Base-by-base conservation (phyloP, 1,284 basidiomycete genomes). In the Ustilago nuda region DNA sequence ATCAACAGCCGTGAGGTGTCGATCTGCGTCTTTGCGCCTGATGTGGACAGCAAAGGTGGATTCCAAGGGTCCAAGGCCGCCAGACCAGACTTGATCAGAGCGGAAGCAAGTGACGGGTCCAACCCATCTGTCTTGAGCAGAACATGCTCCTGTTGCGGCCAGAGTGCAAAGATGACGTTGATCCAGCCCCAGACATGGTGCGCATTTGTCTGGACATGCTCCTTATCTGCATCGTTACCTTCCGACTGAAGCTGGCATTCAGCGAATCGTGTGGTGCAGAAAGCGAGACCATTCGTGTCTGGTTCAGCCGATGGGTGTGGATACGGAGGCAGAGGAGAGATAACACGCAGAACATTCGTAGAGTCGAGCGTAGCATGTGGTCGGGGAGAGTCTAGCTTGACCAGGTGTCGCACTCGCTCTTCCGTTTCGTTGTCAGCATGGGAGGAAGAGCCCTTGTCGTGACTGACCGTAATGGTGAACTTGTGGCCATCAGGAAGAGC, bases 211-310 rank as follows among this genome's bases (percentile, higher is more conserved):
- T 46, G 17, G 9, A 51, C 33, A 6, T 12, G 17, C 39, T 43
- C 32, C 8, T 4, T 15, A 32, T 33, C 17, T 7, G 60, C 2
- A 30, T 30, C 23, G 12, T 17, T 41, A 17, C 46, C 27, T 11
- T 52, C 8, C 3, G 50, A 23, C 7, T 37, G 54, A 48, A 68
- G 37, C 27, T 46, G 48, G 27, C 37, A 33, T 36, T 72, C 52
- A 12, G 78, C 76, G 23, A 74, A 76, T 2, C 82, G 71, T 23
- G 58, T 41, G 7, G 65, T 60, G 15, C 82, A 72, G 45, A 69
- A 71, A 2, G 66, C 69, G 6, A 80, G 56, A 35, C 78, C 71
- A 64, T 84, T 80, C 53, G 81, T 82, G 54, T 82, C 74, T 2
- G 82, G 81, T 54, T 84, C 82, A n/a, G 81, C 61, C 3, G 78